Conservation (phyloP, 441 rosid genomes). For the Kokia cookei region DNA sequence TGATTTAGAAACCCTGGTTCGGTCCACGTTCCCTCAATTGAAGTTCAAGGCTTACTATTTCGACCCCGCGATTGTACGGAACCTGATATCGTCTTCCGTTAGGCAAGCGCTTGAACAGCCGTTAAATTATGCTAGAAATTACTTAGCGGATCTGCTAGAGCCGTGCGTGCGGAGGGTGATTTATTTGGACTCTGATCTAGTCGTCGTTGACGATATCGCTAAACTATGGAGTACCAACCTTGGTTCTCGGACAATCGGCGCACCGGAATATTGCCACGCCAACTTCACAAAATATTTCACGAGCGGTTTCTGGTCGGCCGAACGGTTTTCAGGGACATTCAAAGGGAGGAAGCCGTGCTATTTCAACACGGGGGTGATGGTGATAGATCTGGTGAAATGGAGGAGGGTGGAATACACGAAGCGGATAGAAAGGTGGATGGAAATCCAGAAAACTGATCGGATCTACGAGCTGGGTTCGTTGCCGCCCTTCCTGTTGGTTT, state of each 20-base stretch:
- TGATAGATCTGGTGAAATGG: constrained; percentile 65
- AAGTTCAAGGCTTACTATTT: constrained; percentile 65
- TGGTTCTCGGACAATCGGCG: constrained; percentile 59
- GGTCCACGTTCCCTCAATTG: constrained; percentile 62
- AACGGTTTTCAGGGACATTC: constrained; percentile 34
- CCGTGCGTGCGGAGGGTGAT: constrained; percentile 60
- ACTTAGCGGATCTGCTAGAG: constrained; percentile 66
- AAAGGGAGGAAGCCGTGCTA: constrained; percentile 51
- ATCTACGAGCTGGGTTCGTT: constrained; percentile 70
- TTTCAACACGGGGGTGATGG: constrained; percentile 78
- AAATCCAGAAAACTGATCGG: constrained; percentile 57
- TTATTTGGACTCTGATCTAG: constrained; percentile 65
- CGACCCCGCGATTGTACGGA: constrained; percentile 54
- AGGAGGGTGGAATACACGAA: constrained; percentile 58
- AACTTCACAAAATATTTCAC: constrained; percentile 72
- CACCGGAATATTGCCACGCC: constrained; percentile 74
- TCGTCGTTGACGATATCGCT: constrained; percentile 58
- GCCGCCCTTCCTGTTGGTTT: constrained; percentile 64
- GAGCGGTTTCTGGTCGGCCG: constrained; percentile 41
- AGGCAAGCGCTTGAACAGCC: constrained; percentile 81
- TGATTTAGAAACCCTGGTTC: constrained; percentile 43
- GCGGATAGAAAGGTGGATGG: constrained; percentile 74
- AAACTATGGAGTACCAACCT: constrained; percentile 50
- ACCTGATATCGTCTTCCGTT: constrained; percentile 58
- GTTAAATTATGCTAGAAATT: constrained; percentile 68